phyloP scores from a whole-genome alignment of 371 early-diverging fungal species.

The Gilbertella persicaria region DNA sequence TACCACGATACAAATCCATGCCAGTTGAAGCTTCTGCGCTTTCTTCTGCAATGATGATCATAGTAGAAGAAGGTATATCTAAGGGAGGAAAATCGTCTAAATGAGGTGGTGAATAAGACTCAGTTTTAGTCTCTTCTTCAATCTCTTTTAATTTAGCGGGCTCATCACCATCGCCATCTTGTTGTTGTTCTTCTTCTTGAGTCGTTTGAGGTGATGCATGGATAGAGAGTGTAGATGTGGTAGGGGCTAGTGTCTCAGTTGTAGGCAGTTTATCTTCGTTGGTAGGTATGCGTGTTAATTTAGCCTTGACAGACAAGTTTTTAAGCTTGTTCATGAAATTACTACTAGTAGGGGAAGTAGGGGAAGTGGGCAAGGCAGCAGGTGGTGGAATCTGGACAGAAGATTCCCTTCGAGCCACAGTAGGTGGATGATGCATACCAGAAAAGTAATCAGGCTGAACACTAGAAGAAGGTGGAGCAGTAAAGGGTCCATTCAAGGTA shows the following conservation, averaged over 20 bases:
- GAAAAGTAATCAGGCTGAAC: conserved; percentile 51
- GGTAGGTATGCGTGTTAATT: conserved; percentile 45
- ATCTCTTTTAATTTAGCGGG: conserved; percentile 3
- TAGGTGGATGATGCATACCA: conserved; percentile 34
- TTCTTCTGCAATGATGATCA: conserved; percentile 79
- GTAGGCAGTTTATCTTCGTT: conserved; percentile 29
- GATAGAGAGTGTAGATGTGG: background rate
- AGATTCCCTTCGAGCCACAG: conserved; percentile 19
- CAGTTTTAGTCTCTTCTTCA: conserved; percentile 26
- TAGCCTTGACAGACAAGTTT: conserved; percentile 54
- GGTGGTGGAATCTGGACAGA: conserved; percentile 43
- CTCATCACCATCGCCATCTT: background rate
- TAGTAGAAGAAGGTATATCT: conserved; percentile 65
- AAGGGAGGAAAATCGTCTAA: conserved; percentile 63
- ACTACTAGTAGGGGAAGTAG: conserved; percentile 33
- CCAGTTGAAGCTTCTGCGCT: conserved; percentile 77
- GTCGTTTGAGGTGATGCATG: conserved; percentile 3
- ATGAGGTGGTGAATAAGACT: conserved; percentile 47
- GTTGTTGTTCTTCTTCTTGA: conserved; percentile 1
- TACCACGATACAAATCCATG: conserved; percentile 77
- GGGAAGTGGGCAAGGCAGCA: conserved; percentile 40
- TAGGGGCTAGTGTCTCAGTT: background rate
- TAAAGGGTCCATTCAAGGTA: conserved; percentile 37
- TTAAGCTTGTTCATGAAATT: conserved; percentile 60
- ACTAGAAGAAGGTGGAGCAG: conserved; percentile 43